Base-by-base conservation (phyloP, 805 yeast species). In the Starmerella geochares region DNA sequence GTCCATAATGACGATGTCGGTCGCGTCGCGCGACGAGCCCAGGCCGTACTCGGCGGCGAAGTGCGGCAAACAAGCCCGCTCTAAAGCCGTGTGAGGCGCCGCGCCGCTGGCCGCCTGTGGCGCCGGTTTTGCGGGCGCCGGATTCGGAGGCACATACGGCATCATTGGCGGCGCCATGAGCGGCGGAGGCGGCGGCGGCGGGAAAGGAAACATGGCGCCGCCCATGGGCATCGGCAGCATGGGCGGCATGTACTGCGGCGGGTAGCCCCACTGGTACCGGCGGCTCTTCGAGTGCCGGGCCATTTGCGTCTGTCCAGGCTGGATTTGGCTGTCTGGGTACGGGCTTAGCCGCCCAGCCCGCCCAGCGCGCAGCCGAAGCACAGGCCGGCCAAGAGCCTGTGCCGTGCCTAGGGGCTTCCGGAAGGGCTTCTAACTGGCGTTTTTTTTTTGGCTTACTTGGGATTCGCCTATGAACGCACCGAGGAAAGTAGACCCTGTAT, bases 1-100 rank as follows among this genome's bases (percentile, higher is more conserved):
- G 31, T 58, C 59, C 7, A 58, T 42, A 3, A 58, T 39, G 5
- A 58, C 47, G 17, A 58, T 48, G 29, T 58, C 61, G 7, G 57
- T 49, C 29, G 48, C 32, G n/a, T 35, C 24, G 11, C 31, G 23
- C 14, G 24, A 24, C 21, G 14, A 9, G 6, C 39, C 36, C 3
- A 16, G n/a, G 7, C 2, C 17, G 24, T 35, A 10, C 37, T 54
- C 57, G 19, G 33, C 41, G 11, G 39, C 37, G 31, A 52, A 48
- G 24, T 28, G 47, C 16, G 53, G 54, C 17, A 54, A 36, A 33
- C 51, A 54, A 10, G 55, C 51, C 9, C 48, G 46, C 39, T 50
- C 55, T 17, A 40, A 23, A n/a, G 16, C n/a, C 44, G 31, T 13
- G 23, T 10, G 14, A 23, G 14, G 11, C 8, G 29, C 8, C 8